Evolutionary conservation across 108 stramenopile genomes (phyloP).

Genomic region (Nitzschia inconspicua): DNA sequence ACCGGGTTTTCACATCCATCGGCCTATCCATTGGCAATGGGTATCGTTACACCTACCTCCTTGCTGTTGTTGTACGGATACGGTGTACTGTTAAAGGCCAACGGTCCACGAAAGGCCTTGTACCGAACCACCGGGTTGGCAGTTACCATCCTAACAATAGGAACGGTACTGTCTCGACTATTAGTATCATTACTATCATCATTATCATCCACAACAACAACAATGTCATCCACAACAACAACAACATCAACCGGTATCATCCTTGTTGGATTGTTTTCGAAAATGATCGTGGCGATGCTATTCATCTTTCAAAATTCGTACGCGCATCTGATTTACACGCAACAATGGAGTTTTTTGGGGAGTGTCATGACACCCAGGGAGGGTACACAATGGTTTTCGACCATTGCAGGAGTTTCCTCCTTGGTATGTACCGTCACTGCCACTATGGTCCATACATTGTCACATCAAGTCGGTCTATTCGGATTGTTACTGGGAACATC

Average conservation of each 20-base stretch:
- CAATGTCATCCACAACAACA: background rate
- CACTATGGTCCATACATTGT: constrained; percentile 42
- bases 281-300: constrained; percentile 21
- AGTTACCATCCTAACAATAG: constrained; percentile 22
- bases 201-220: background rate
- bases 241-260: background rate
- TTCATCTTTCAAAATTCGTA: constrained; percentile 90
- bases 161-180: constrained; percentile 12
- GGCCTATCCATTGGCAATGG: constrained; percentile 81
- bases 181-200: background rate
- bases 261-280: constrained; percentile 1
- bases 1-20: constrained; percentile 68
- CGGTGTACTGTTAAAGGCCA: constrained; percentile 42
- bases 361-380: constrained; percentile 68
- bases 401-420: constrained; percentile 67
- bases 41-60: constrained; percentile 65
- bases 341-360: constrained; percentile 83
- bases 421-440: constrained; percentile 67
- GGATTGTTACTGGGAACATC: constrained; percentile 53
- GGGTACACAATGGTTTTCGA: constrained; percentile 68
- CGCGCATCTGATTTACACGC: constrained; percentile 73
- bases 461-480: constrained; percentile 38
- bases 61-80: constrained; percentile 62
- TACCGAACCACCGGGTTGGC: constrained; percentile 48
- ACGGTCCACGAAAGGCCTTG: constrained; percentile 68